These are phyloP conservation scores for Penicillium sp. DNA, from an alignment of 2,329 filamentous ascomycete genomes.

Conservation along the genomic window DNA sequence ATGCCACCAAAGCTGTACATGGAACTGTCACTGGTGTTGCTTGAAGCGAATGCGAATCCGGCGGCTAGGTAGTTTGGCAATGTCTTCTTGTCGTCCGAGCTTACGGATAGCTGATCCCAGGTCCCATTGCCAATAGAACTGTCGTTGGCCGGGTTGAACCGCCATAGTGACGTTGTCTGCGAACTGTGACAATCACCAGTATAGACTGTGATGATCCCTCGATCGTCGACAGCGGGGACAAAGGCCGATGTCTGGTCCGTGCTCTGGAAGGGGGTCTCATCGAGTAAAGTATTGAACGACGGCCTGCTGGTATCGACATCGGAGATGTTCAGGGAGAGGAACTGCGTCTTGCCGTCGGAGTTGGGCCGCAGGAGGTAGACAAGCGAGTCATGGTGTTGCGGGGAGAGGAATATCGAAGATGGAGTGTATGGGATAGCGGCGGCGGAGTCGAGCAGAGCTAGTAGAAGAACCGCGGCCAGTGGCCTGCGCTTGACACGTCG, in stretches of 20 bases:
- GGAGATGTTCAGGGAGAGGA: slow-evolving; percentile 71
- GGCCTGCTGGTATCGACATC: slow-evolving; percentile 55
- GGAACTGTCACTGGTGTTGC: slow-evolving; percentile 56
- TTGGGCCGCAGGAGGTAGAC: slow-evolving; percentile 73
- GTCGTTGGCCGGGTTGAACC: slow-evolving; percentile 57
- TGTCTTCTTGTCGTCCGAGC: slow-evolving; percentile 39
- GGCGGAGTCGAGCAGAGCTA: slow-evolving; percentile 27
- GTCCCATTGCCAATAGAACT: slow-evolving; percentile 55
- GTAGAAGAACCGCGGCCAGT: slow-evolving; percentile 16
- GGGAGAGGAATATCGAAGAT: slow-evolving; percentile 68
- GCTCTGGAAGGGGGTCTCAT: slow-evolving; percentile 31
- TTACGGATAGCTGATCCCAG: slow-evolving; percentile 54
- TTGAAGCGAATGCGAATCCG: slow-evolving; percentile 68
- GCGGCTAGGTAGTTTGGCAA: slow-evolving; percentile 62
- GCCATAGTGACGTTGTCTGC: slow-evolving; percentile 66
- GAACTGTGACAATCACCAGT: slow-evolving; percentile 70
- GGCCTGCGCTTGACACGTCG: slow-evolving; percentile 16
- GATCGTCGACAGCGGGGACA: slow-evolving; percentile 67
- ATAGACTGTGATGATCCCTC: slow-evolving; percentile 74
- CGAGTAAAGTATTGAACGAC: slow-evolving; percentile 34
- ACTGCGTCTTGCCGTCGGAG: slow-evolving; percentile 52
- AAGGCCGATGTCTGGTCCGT: slow-evolving; percentile 65
- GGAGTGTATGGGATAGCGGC: slow-evolving; percentile 74
- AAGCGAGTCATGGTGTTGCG: slow-evolving; percentile 55
- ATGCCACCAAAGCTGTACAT: slow-evolving; percentile 85